phyloP scores from a whole-genome alignment of 2,329 filamentous ascomycete genomes.

The Talaromyces atroroseus region DNA sequence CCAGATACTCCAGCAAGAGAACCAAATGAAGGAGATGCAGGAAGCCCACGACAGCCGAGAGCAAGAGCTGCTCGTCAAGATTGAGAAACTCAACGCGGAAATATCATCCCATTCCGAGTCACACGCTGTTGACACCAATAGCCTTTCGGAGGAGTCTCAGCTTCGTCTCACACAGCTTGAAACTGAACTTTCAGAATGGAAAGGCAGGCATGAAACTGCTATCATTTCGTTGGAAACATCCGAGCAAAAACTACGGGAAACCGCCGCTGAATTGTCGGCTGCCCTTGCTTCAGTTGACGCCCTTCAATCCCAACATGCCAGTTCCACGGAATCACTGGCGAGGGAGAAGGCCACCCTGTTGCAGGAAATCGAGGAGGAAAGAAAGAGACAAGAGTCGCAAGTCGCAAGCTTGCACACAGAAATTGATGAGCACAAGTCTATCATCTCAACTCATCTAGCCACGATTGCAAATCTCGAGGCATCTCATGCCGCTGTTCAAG shows the following conservation, averaged over 20 bases:
- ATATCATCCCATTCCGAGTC: not conserved
- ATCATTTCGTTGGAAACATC: constrained; percentile 66
- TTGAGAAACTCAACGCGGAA: constrained; percentile 53
- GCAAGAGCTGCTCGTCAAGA: constrained; percentile 64
- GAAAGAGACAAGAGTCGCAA: constrained; percentile 54
- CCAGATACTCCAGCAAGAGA: constrained; percentile 81
- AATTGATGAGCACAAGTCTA: constrained; percentile 73
- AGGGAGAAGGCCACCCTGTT: constrained; percentile 36
- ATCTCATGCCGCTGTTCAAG: constrained; percentile 60
- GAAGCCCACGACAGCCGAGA: constrained; percentile 69
- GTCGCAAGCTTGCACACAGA: constrained; percentile 62
- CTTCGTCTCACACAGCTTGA: constrained; percentile 62
- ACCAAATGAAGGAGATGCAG: constrained; percentile 67
- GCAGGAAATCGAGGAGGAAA: constrained; percentile 46
- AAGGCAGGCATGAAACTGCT: constrained; percentile 66
- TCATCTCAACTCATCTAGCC: constrained; percentile 62
- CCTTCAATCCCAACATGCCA: constrained; percentile 38
- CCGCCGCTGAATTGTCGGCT: constrained; percentile 68
- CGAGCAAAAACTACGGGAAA: constrained; percentile 66
- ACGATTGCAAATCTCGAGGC: constrained; percentile 71
- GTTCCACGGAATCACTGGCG: constrained; percentile 23
- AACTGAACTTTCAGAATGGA: constrained; percentile 67
- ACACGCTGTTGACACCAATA: not conserved
- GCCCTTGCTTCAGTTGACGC: constrained; percentile 52
- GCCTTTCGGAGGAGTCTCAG: constrained; percentile 38